A percentile compares a stretch with the other conserved stretches of the same genome.
These are phyloP conservation scores for Cercospora zeina DNA, from an alignment of 2,329 filamentous ascomycete species.

Conservation along the genomic window DNA sequence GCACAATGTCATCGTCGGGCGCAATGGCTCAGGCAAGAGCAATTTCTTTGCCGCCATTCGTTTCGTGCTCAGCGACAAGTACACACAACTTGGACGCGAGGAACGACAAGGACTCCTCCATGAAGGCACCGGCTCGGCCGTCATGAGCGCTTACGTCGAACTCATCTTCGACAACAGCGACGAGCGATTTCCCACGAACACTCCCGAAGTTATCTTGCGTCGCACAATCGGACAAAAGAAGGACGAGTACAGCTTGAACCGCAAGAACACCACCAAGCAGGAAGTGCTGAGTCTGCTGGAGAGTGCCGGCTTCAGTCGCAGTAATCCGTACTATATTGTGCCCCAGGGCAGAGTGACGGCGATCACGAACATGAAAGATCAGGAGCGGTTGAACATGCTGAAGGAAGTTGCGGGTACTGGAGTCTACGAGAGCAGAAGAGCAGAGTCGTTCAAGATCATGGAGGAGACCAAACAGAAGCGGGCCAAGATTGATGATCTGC, in stretches of 20 bases:
- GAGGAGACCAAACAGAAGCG: constrained; percentile 93
- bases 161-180: constrained; percentile 98
- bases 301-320: constrained; percentile 92
- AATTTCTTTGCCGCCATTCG: constrained; percentile 99
- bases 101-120: constrained; percentile 95
- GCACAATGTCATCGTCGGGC: constrained; percentile 97
- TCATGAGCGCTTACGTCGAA: constrained; percentile 99
- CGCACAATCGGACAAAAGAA: constrained; percentile 97
- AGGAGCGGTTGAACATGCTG: constrained; percentile 80
- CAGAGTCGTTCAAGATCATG: constrained; percentile 96
- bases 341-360: constrained; percentile 94
- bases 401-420: constrained; percentile 99
- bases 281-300: constrained; percentile 96
- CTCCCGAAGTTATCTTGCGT: constrained; percentile 84
- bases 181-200: constrained; percentile 90
- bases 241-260: constrained; percentile 96
- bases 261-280: constrained; percentile 90
- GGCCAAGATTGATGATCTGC: constrained; percentile 86
- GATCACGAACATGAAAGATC: constrained; percentile 98
- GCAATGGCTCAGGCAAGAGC: constrained; percentile 98
- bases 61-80: constrained; percentile 91
- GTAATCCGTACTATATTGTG: constrained; percentile 98
- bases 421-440: constrained; percentile 88
- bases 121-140: constrained; percentile 94
- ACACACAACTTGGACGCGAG: constrained; percentile 92